Evolutionary conservation across 208 protist species (phyloP).

Genomic region (Porcisia deanei): DNA sequence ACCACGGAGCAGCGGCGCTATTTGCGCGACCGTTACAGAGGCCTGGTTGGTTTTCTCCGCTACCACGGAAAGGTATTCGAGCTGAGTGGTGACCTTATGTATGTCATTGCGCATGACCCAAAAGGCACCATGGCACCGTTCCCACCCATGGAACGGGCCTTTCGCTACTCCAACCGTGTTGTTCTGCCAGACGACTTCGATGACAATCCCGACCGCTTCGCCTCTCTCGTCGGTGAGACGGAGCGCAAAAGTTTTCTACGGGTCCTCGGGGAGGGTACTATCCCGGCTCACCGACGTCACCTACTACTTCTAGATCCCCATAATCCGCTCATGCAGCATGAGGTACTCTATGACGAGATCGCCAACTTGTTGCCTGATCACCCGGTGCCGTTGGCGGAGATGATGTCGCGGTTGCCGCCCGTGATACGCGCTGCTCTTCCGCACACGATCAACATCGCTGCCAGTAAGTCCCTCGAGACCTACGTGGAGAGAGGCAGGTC

Average conservation of each 20-base stretch:
- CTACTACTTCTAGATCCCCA: constrained; percentile 80
- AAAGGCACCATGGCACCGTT: constrained; percentile 64
- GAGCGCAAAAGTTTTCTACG: constrained; percentile 42
- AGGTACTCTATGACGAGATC: constrained; percentile 77
- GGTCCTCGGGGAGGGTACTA: constrained; percentile 49
- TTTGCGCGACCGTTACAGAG: constrained; percentile 57
- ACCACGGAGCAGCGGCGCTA: constrained; percentile 43
- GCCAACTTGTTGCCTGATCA: constrained; percentile 57
- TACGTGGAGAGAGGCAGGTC: constrained; percentile 31
- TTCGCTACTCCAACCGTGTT: constrained; percentile 69
- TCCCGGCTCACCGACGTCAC: constrained; percentile 68
- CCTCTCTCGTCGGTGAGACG: constrained; percentile 51
- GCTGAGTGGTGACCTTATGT: constrained; percentile 62
- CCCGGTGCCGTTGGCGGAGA: constrained; percentile 31
- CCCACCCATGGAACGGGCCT: constrained; percentile 58
- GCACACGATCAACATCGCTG: constrained; percentile 41
- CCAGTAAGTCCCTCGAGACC: constrained; percentile 33
- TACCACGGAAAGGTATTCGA: constrained; percentile 86
- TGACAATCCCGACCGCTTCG: constrained; percentile 41
- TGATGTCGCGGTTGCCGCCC: constrained; percentile 57
- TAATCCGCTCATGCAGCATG: constrained; percentile 71
- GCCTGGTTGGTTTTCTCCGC: constrained; percentile 80
- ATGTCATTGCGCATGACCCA: constrained; percentile 84
- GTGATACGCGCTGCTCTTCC: constrained; percentile 70
- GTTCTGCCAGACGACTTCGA: constrained; percentile 71